Conservation (phyloP, 2,329 filamentous ascomycete genomes). For the Colletotrichum chlorophyti region DNA sequence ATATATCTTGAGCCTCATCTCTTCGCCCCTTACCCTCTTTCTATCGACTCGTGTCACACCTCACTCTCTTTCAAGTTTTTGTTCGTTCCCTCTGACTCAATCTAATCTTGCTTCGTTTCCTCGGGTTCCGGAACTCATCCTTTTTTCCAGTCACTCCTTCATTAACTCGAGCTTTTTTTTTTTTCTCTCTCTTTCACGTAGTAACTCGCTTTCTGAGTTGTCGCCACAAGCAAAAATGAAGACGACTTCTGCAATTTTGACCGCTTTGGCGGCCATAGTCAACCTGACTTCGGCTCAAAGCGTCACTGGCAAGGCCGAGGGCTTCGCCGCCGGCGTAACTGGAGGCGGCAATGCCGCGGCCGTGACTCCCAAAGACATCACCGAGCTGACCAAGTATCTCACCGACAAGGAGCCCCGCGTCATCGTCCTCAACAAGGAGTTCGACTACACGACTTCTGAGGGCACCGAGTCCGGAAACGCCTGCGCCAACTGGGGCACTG, state of each 20-base stretch:
- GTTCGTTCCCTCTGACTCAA: neutral
- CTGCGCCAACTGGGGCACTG: constrained; percentile 33
- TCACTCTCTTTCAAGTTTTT: neutral
- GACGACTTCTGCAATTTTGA: constrained; percentile 13
- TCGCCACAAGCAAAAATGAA: constrained; percentile 18
- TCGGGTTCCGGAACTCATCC: constrained; percentile 17
- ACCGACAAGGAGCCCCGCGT: constrained; percentile 32
- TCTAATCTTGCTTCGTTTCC: too few species aligned
- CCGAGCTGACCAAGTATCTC: constrained; percentile 45
- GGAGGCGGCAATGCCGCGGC: constrained; percentile 56
- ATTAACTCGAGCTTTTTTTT: neutral
- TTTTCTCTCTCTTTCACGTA: neutral
- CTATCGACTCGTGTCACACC: constrained; percentile 1
- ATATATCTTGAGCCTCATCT: too few species aligned
- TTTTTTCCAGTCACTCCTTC: too few species aligned
- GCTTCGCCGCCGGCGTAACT: constrained; percentile 49
- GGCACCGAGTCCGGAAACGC: constrained; percentile 35
- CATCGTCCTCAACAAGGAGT: constrained; percentile 36
- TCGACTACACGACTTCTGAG: constrained; percentile 35
- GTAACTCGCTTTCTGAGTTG: neutral
- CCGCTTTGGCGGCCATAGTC: constrained; percentile 14
- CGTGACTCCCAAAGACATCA: constrained; percentile 47
- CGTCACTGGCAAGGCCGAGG: constrained; percentile 37
- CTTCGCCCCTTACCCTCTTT: neutral
- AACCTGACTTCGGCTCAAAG: constrained; percentile 13